Conservation (phyloP, 75 land plant species). For the Pseudotsuga menziesii region DNA sequence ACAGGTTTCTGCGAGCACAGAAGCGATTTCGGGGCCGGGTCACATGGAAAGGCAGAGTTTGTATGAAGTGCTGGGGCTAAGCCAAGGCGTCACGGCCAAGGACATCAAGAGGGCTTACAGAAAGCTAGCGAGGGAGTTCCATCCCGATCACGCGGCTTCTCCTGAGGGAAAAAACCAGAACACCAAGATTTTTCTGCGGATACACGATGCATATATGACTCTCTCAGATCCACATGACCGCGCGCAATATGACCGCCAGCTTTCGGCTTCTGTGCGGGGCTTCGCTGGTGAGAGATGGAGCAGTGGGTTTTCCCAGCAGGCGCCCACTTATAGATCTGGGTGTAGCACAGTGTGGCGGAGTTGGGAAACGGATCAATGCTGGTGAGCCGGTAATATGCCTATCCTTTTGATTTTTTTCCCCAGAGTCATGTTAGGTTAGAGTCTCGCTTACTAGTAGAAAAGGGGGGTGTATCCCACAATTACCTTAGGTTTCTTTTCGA, state of each 20-base stretch:
- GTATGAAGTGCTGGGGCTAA: slow-evolving; percentile 27
- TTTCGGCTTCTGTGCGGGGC: not conserved
- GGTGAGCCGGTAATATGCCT: not conserved
- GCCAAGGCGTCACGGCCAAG: slow-evolving; percentile 14
- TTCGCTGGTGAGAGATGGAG: not conserved
- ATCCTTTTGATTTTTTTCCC: too few relatives aligned
- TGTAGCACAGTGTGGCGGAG: not conserved
- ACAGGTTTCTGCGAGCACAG: not conserved
- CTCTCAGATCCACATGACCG: slow-evolving; percentile 14
- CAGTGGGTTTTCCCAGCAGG: not conserved
- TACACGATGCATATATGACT: slow-evolving; percentile 7
- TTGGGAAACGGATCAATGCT: slow-evolving; percentile 23
- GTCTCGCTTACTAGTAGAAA: too few relatives aligned
- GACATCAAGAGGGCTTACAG: slow-evolving; percentile 27
- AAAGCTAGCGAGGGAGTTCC: slow-evolving; percentile 4
- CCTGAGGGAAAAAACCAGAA: not conserved
- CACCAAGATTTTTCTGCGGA: slow-evolving; percentile 14
- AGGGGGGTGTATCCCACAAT: too few relatives aligned
- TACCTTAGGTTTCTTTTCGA: too few relatives aligned
- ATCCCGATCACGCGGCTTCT: slow-evolving; percentile 10
- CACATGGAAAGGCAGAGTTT: slow-evolving; percentile 15
- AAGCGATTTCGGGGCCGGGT: not conserved
- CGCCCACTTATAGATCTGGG: not conserved
- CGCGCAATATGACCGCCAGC: slow-evolving; percentile 4
- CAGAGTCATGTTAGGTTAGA: too few relatives aligned